A percentile compares a stretch with the other conserved stretches of the same genome.
Conservation (phyloP, 1,284 basidiomycete genomes). For the Termitomyces sp. region DNA sequence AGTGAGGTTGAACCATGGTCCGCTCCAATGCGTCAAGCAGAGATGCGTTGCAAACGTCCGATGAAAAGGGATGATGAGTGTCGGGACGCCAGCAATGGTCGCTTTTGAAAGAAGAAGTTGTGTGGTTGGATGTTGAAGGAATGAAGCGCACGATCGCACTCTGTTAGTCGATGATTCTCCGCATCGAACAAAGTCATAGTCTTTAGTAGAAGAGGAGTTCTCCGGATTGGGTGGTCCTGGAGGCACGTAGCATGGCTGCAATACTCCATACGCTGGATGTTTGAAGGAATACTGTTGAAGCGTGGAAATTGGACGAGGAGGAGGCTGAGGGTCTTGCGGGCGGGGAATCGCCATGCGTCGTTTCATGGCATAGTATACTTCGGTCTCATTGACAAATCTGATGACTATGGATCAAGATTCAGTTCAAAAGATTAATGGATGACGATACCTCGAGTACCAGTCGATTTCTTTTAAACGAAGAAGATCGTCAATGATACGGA, state of each 20-base stretch:
- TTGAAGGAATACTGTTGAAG: conserved; percentile 20
- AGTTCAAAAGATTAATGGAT: not conserved
- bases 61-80: conserved; percentile 28
- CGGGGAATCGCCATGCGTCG: conserved; percentile 19
- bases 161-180: not conserved
- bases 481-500: conserved; percentile 29
- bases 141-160: conserved; percentile 20
- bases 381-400: conserved; percentile 7
- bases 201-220: not conserved
- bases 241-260: conserved; percentile 15
- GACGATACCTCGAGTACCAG: conserved; percentile 25
- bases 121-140: conserved; percentile 21
- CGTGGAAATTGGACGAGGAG: conserved; percentile 16
- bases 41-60: conserved; percentile 30
- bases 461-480: conserved; percentile 29
- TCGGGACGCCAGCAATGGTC: conserved; percentile 21
- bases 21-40: conserved; percentile 28
- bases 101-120: conserved; percentile 20
- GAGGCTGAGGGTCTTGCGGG: conserved; percentile 17
- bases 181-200: not conserved
- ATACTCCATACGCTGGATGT: conserved; percentile 30
- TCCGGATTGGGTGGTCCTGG: not conserved
- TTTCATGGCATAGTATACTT: conserved; percentile 6
- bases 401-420: not conserved
- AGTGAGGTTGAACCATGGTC: conserved; percentile 31